Evolutionary conservation across 768 basidiomycete species (phyloP).

Genomic region (Termitomyces sp.): DNA sequence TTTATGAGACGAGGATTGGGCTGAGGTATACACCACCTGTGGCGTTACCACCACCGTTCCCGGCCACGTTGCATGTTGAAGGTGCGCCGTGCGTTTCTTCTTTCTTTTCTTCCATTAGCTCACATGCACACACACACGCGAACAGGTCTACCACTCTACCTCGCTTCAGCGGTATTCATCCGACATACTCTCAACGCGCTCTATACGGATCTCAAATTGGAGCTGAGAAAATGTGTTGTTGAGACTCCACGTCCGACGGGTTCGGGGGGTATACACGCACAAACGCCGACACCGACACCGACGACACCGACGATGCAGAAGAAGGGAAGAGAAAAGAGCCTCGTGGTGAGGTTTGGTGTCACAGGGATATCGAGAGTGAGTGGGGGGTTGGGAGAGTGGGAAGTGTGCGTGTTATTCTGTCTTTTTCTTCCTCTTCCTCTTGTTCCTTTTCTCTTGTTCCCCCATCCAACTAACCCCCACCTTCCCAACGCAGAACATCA

Average conservation of each 20-base stretch:
- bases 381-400: constrained; percentile 63
- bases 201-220: constrained; percentile 62
- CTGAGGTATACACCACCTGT: constrained; percentile 69
- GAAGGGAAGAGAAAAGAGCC: constrained; percentile 49
- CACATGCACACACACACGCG: no score
- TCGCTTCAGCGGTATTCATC: constrained; percentile 65
- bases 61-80: constrained; percentile 66
- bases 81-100: constrained; percentile 39
- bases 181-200: constrained; percentile 74
- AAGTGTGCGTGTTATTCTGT: no score
- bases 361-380: constrained; percentile 62
- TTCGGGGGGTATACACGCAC: no score
- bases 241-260: constrained; percentile 26
- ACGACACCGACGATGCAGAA: neutral
- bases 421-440: no score
- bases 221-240: constrained; percentile 46
- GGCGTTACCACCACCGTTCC: constrained; percentile 64
- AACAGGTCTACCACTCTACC: constrained; percentile 75
- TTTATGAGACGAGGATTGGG: constrained; percentile 63
- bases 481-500: neutral
- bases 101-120: no score
- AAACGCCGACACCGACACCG: neutral
- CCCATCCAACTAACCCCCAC: neutral
- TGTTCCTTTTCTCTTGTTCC: neutral
- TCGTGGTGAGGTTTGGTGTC: constrained; percentile 54